These are phyloP conservation scores for Spergularia marina DNA, from an alignment of 148 eudicot genomes.

Conservation along the genomic window DNA sequence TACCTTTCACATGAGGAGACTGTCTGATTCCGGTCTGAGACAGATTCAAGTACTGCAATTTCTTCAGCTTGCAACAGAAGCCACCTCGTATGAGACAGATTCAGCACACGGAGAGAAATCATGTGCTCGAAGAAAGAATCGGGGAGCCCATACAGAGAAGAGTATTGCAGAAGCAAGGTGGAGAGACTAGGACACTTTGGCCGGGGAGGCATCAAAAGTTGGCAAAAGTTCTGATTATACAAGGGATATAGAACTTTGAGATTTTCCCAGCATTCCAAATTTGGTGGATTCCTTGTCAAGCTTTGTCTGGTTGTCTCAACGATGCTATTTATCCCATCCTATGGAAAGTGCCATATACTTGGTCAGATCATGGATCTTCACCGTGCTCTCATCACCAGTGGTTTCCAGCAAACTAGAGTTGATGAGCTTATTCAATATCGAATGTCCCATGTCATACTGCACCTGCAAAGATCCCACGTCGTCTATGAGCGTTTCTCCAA, in stretches of 20 bases:
- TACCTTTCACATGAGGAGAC: conserved; percentile 9
- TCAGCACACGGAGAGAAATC: conserved; percentile 19
- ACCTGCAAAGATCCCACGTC: conserved; percentile 20
- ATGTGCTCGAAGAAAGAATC: conserved; percentile 19
- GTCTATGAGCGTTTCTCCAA: conserved; percentile 18
- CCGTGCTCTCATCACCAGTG: background rate
- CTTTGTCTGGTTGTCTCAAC: background rate
- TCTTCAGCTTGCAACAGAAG: conserved; percentile 8
- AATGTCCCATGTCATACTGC: conserved; percentile 24
- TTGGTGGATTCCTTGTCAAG: background rate
- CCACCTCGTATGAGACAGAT: conserved; percentile 22
- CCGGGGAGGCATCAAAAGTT: background rate
- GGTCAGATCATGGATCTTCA: conserved; percentile 17
- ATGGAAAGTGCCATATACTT: conserved; percentile 16
- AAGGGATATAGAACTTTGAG: conserved; percentile 8
- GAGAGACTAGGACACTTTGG: conserved; percentile 15
- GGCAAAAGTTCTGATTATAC: background rate
- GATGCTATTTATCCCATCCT: conserved; percentile 1
- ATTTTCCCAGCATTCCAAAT: background rate
- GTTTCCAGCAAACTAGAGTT: conserved; percentile 23
- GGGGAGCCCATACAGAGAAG: conserved; percentile 12
- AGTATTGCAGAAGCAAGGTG: conserved; percentile 20
- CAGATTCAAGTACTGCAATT: conserved; percentile 14
- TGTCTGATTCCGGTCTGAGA: conserved; percentile 17
- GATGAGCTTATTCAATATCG: conserved; percentile 23